These are phyloP conservation scores for Alternaria ventricosa DNA, from an alignment of 2,329 filamentous ascomycete species.

Conservation along the genomic window DNA sequence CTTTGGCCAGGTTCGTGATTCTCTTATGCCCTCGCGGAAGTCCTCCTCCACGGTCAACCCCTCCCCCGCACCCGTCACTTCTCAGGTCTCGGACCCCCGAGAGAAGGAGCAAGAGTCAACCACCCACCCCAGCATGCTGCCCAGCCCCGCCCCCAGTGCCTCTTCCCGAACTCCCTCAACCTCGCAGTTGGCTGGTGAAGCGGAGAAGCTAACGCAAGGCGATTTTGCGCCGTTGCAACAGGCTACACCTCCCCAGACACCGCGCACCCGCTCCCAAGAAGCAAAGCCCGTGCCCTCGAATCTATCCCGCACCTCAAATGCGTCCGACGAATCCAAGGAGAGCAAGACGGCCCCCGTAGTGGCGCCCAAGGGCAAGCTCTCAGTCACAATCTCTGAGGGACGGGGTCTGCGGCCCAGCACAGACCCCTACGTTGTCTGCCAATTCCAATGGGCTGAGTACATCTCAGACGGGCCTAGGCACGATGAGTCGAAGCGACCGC, in stretches of 20 bases:
- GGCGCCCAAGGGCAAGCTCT: conserved; percentile 83
- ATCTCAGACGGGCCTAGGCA: conserved; percentile 85
- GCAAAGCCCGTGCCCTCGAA: conserved; percentile 51
- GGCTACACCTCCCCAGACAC: conserved; percentile 91
- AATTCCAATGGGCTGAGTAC: conserved; percentile 95
- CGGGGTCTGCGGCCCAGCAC: conserved; percentile 80
- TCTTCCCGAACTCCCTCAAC: conserved; percentile 56
- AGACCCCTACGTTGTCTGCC: conserved; percentile 93
- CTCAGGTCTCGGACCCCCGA: conserved; percentile 25
- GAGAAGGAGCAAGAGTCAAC: conserved; percentile 33
- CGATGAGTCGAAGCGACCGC: conserved; percentile 56
- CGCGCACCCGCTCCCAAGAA: conserved; percentile 80
- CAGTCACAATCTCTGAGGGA: conserved; percentile 86
- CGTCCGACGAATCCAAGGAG: conserved; percentile 52
- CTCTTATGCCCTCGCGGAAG: conserved; percentile 56
- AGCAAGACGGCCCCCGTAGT: conserved; percentile 64
- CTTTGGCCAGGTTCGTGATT: conserved; percentile 98
- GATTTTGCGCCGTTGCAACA: conserved; percentile 68
- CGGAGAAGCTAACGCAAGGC: conserved; percentile 89
- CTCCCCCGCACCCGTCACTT: conserved; percentile 46
- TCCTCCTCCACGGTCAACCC: conserved; percentile 47
- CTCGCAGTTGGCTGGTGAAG: conserved; percentile 70
- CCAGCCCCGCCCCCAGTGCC: conserved; percentile 56
- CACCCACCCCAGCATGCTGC: conserved; percentile 60
- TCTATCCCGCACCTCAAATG: conserved; percentile 59